Evolutionary conservation across 1,139 yeast species (phyloP).

Genomic region (Pichia sp.): DNA sequence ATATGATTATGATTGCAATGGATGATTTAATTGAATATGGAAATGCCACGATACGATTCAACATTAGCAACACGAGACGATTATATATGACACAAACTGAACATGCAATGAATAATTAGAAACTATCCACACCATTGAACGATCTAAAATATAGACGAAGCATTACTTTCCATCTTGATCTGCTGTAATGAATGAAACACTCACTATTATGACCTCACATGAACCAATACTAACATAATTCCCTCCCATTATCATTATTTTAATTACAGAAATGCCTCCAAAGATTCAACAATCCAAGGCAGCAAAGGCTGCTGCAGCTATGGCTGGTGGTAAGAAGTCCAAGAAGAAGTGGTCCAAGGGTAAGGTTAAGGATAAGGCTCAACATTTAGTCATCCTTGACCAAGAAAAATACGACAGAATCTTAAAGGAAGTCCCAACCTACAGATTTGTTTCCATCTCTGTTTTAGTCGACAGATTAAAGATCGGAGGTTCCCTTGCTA

Average conservation of each 20-base stretch:
- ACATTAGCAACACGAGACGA: too few species aligned
- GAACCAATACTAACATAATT: background rate
- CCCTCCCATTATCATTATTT: background rate
- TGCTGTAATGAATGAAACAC: too few species aligned
- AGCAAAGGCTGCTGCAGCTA: constrained; percentile 99
- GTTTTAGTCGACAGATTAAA: constrained; percentile 99
- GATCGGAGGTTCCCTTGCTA: constrained; percentile 99
- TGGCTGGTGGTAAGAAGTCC: constrained; percentile 99
- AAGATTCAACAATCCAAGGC: constrained; percentile 99
- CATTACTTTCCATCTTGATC: too few species aligned
- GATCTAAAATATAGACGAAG: too few species aligned
- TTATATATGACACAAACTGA: too few species aligned
- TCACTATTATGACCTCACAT: too few species aligned
- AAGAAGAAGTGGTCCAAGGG: constrained; percentile 99
- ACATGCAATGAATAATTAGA: too few species aligned
- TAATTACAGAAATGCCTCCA: constrained; percentile 80
- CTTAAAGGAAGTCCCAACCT: constrained; percentile 98
- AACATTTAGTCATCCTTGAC: constrained; percentile 95
- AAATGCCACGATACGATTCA: too few species aligned
- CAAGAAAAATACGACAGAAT: constrained; percentile 99
- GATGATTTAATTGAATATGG: too few species aligned
- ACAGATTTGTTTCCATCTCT: constrained; percentile 97
- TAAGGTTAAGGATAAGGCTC: constrained; percentile 99
- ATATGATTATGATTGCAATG: too few species aligned
- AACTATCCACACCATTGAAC: too few species aligned